Percentiles rank a stretch among this genome's conserved stretches.
These are phyloP conservation scores for Alternaria conjuncta DNA, from an alignment of 2,329 filamentous ascomycete genomes.

Conservation along the genomic window DNA sequence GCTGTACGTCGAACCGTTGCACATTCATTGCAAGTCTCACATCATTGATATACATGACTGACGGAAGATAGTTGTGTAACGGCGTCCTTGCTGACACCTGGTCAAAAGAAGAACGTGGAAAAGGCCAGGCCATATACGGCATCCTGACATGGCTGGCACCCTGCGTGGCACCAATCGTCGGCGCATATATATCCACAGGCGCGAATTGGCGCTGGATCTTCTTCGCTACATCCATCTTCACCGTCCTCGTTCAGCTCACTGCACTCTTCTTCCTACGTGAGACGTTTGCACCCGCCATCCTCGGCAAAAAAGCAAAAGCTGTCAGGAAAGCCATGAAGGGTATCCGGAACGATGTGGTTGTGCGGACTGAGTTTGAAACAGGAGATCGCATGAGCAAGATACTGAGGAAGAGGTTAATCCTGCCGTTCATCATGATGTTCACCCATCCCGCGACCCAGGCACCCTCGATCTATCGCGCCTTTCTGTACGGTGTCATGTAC, in stretches of 20 bases:
- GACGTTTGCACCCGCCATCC: constrained; percentile 56
- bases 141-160: constrained; percentile 69
- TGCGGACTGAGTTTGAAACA: constrained; percentile 50
- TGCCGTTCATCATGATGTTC: constrained; percentile 58
- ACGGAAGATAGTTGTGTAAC: constrained; percentile 34
- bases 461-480: constrained; percentile 61
- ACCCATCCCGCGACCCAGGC: constrained; percentile 68
- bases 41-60: background rate
- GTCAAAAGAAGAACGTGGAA: constrained; percentile 66
- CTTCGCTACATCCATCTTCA: constrained; percentile 68
- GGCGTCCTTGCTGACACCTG: constrained; percentile 61
- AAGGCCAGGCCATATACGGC: constrained; percentile 66
- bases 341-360: constrained; percentile 19
- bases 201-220: constrained; percentile 73
- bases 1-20: constrained; percentile 26
- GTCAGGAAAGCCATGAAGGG: constrained; percentile 54
- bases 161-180: constrained; percentile 58
- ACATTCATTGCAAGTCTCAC: background rate
- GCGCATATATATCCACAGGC: constrained; percentile 30
- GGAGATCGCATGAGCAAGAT: constrained; percentile 34
- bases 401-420: constrained; percentile 32
- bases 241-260: constrained; percentile 64
- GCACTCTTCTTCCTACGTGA: constrained; percentile 65
- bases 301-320: constrained; percentile 53
- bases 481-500: constrained; percentile 68